phyloP scores from a whole-genome alignment of 1,284 basidiomycete genomes.

The Ganoderma sinense region DNA sequence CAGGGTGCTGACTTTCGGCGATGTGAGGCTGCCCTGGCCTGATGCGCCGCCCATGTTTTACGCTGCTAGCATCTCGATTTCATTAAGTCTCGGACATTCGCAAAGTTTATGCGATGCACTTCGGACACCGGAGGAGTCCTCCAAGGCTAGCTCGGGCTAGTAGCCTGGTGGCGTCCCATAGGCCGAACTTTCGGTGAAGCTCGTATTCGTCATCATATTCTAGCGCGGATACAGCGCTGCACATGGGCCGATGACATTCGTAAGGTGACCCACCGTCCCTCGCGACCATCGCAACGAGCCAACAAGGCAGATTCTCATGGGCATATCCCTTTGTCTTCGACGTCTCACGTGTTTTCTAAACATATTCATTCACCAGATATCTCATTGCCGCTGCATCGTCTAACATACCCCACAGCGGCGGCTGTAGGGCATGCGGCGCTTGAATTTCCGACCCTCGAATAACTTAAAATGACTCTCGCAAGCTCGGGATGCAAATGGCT shows the following conservation, averaged over 20 bases:
- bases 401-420: slow-evolving; percentile 18
- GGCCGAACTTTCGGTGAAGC: neutral
- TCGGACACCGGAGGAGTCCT: neutral
- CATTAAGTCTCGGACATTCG: slow-evolving; percentile 6
- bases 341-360: slow-evolving; percentile 23
- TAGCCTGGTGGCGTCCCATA: neutral
- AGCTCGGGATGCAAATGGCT: slow-evolving; percentile 8
- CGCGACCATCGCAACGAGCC: slow-evolving; percentile 19
- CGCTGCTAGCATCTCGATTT: slow-evolving; percentile 2
- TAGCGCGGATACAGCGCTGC: slow-evolving; percentile 11
- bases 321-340: slow-evolving; percentile 25
- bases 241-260: slow-evolving; percentile 8
- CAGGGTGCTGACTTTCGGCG: neutral
- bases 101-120: neutral
- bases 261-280: slow-evolving; percentile 16
- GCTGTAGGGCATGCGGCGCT: slow-evolving; percentile 13
- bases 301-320: slow-evolving; percentile 16
- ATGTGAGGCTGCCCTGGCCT: neutral
- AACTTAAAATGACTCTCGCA: slow-evolving; percentile 17
- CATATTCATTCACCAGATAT: slow-evolving; percentile 15
- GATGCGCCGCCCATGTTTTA: neutral
- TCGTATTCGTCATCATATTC: slow-evolving; percentile 9
- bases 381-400: slow-evolving; percentile 13
- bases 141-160: slow-evolving; percentile 1
- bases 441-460: slow-evolving; percentile 10